These are phyloP conservation scores for Heterobasidion annosum DNA, from an alignment of 1,284 basidiomycete genomes.

Conservation along the genomic window DNA sequence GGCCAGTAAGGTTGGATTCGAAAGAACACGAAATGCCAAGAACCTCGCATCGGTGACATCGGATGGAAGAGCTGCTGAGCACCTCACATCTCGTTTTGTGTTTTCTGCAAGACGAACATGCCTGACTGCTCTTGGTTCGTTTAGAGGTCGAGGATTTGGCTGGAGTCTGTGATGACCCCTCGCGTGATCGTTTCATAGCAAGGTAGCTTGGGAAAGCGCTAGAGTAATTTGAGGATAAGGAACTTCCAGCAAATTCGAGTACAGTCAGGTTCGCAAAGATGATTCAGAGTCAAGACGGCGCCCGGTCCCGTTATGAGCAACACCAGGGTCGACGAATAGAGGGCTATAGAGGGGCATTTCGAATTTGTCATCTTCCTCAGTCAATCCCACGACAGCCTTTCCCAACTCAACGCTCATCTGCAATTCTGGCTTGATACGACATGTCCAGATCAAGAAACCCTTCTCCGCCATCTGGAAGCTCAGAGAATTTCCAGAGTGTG, in stretches of 20 bases:
- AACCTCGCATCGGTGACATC: slow-evolving; percentile 24
- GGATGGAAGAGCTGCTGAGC: slow-evolving; percentile 17
- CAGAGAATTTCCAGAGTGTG: neutral
- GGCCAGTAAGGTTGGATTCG: slow-evolving; percentile 10
- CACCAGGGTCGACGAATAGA: too few relatives aligned
- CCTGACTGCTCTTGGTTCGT: slow-evolving; percentile 28
- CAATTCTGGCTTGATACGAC: too few relatives aligned
- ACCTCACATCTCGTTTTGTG: slow-evolving; percentile 35
- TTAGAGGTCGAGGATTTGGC: slow-evolving; percentile 13
- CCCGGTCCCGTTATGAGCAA: too few relatives aligned
- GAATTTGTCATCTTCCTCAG: too few relatives aligned
- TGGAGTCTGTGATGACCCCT: neutral
- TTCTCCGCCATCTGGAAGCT: neutral
- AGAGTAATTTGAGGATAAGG: too few relatives aligned
- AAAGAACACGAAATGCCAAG: slow-evolving; percentile 29
- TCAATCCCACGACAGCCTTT: too few relatives aligned
- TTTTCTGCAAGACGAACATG: slow-evolving; percentile 30
- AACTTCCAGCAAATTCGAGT: too few relatives aligned
- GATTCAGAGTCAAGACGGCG: too few relatives aligned
- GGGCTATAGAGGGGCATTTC: too few relatives aligned
- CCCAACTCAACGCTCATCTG: too few relatives aligned
- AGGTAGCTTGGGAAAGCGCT: neutral
- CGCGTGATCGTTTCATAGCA: slow-evolving; percentile 7
- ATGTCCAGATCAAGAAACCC: neutral
- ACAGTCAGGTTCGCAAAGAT: too few relatives aligned